Percentiles rank a stretch among this genome's conserved stretches.
Evolutionary conservation across 352 stramenopile genomes (phyloP).

Genomic region (Chrysophaeum taylorii): DNA sequence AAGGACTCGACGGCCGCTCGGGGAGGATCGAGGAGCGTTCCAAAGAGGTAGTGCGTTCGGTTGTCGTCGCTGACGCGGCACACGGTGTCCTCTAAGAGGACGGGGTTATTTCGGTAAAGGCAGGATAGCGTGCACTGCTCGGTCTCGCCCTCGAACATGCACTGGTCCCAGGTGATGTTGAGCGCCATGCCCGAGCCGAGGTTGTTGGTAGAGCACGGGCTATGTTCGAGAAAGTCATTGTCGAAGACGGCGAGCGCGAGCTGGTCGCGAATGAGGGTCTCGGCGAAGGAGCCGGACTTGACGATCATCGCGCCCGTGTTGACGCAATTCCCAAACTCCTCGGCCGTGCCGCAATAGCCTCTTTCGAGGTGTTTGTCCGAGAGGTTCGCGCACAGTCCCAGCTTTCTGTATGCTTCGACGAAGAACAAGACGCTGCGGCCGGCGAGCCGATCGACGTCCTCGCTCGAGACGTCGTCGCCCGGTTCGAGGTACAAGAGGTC

Average conservation of each 20-base stretch:
- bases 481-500: background rate
- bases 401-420: no score
- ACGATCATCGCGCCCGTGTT: background rate
- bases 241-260: background rate
- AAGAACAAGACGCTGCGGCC: background rate
- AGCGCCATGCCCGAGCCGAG: background rate
- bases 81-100: background rate
- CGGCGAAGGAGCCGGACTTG: background rate
- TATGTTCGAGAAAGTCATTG: background rate
- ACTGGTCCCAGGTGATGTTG: constrained; percentile 6
- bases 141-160: background rate
- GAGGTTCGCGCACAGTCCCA: no score
- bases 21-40: background rate
- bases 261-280: background rate
- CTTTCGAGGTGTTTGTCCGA: no score
- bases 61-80: background rate
- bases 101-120: background rate
- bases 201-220: background rate
- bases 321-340: background rate
- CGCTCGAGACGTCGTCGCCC: background rate
- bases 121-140: constrained; percentile 3
- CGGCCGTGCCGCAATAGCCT: background rate
- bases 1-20: no score
- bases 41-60: background rate
- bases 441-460: no score